Evolutionary conservation across 208 protist species (phyloP).

Genomic region (Trypanosomatidae sp.): DNA sequence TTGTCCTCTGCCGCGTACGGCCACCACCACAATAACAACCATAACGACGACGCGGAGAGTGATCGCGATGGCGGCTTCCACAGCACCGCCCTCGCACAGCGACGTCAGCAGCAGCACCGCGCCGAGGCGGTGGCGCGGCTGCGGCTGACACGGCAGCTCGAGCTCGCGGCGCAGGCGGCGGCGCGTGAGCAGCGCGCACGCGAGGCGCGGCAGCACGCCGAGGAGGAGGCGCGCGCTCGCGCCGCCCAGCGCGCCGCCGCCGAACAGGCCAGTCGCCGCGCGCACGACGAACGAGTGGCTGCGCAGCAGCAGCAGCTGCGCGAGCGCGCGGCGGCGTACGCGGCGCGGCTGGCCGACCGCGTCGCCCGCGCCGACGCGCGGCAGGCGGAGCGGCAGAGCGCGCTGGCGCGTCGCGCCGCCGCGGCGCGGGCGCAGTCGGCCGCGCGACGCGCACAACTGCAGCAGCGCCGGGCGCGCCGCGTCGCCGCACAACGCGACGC

Average conservation of each 20-base stretch:
- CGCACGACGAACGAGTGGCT: too few species aligned
- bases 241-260: too few species aligned
- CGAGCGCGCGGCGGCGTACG: slow-evolving; percentile 18
- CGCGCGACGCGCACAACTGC: too few species aligned
- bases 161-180: slow-evolving; percentile 25
- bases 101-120: slow-evolving; percentile 28
- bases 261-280: too few species aligned
- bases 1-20: neutral
- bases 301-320: slow-evolving; percentile 22
- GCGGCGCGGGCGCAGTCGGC: too few species aligned
- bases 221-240: slow-evolving; percentile 39
- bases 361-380: slow-evolving; percentile 24
- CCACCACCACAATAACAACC: too few species aligned
- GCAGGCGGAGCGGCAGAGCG: slow-evolving; percentile 19
- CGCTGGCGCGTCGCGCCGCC: slow-evolving; percentile 37
- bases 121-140: slow-evolving; percentile 35
- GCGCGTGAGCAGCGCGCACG: slow-evolving; percentile 18
- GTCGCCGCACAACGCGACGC: too few species aligned
- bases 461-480: too few species aligned
- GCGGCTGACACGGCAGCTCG: slow-evolving; percentile 32
- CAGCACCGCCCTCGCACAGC: slow-evolving; percentile 28
- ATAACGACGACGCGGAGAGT: too few species aligned
- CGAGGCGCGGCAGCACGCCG: slow-evolving; percentile 23
- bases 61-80: slow-evolving; percentile 5
- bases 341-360: slow-evolving; percentile 24